Evolutionary conservation across 371 early-diverging fungal species (phyloP).

Genomic region (Mycotypha africana): DNA sequence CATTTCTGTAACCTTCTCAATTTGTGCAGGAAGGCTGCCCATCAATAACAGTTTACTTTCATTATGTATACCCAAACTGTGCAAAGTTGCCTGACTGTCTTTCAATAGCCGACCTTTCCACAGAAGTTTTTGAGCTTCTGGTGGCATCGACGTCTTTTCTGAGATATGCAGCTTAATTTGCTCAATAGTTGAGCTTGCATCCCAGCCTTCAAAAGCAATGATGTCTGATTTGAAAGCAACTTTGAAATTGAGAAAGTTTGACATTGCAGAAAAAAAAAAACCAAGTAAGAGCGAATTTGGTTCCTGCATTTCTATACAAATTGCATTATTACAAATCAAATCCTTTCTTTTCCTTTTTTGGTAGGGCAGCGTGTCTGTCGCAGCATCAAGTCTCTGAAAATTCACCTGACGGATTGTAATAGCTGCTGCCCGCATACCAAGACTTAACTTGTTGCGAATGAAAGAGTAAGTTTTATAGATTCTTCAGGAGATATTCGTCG

Average conservation of each 20-base stretch:
- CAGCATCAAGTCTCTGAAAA: too few species aligned
- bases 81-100: constrained; percentile 11
- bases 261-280: neutral
- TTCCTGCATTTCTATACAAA: too few species aligned
- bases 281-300: too few species aligned
- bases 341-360: too few species aligned
- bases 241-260: constrained; percentile 19
- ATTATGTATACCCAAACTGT: constrained; percentile 9
- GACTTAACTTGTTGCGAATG: too few species aligned
- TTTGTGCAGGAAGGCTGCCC: constrained; percentile 44
- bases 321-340: too few species aligned
- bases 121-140: constrained; percentile 41
- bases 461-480: too few species aligned
- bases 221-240: constrained; percentile 38
- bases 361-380: too few species aligned
- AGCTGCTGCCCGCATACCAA: too few species aligned
- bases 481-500: too few species aligned
- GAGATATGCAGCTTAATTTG: constrained; percentile 34
- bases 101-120: constrained; percentile 45
- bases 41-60: constrained; percentile 48
- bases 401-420: too few species aligned
- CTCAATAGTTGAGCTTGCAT: constrained; percentile 16
- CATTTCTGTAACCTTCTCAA: constrained; percentile 36
- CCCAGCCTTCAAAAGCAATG: constrained; percentile 20
- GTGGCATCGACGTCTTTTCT: constrained; percentile 30